These are phyloP conservation scores for Russula abietina DNA, from an alignment of 768 basidiomycete species.

Conservation along the genomic window DNA sequence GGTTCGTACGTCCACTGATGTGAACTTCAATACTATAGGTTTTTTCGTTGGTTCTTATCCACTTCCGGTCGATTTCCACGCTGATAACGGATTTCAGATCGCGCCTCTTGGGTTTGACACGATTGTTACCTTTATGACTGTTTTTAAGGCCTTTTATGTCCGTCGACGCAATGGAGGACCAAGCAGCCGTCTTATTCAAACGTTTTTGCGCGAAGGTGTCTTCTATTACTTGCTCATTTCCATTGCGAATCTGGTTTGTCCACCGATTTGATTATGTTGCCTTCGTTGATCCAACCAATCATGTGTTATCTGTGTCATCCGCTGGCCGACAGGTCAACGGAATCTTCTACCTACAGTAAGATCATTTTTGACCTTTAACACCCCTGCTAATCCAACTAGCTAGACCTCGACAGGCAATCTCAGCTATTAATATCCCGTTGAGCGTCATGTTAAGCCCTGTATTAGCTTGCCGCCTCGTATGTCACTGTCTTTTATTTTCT, in stretches of 20 bases:
- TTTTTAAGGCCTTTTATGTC: constrained; percentile 73
- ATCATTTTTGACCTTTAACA: constrained; percentile 9
- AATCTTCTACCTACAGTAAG: constrained; percentile 80
- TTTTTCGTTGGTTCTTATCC: constrained; percentile 26
- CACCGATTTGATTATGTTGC: neutral
- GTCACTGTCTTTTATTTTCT: constrained; percentile 24
- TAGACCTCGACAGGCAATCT: constrained; percentile 76
- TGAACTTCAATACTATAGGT: constrained; percentile 36
- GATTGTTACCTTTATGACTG: constrained; percentile 72
- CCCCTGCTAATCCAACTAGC: constrained; percentile 15
- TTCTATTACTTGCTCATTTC: constrained; percentile 84
- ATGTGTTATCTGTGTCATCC: neutral
- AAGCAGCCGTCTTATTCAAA: constrained; percentile 74
- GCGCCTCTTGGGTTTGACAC: constrained; percentile 79
- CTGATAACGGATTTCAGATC: constrained; percentile 41
- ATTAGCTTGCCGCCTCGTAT: constrained; percentile 70
- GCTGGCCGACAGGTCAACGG: constrained; percentile 52
- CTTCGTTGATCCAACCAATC: constrained; percentile 8
- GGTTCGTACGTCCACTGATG: neutral
- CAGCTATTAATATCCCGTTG: constrained; percentile 77
- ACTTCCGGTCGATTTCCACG: neutral
- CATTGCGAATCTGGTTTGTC: constrained; percentile 65
- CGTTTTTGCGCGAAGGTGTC: constrained; percentile 78
- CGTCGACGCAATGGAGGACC: constrained; percentile 69
- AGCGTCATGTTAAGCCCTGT: constrained; percentile 80